A percentile compares a stretch with the other conserved stretches of the same genome.
phyloP scores from a whole-genome alignment of 2,329 filamentous ascomycete species.

The Xylariaceae sp. region DNA sequence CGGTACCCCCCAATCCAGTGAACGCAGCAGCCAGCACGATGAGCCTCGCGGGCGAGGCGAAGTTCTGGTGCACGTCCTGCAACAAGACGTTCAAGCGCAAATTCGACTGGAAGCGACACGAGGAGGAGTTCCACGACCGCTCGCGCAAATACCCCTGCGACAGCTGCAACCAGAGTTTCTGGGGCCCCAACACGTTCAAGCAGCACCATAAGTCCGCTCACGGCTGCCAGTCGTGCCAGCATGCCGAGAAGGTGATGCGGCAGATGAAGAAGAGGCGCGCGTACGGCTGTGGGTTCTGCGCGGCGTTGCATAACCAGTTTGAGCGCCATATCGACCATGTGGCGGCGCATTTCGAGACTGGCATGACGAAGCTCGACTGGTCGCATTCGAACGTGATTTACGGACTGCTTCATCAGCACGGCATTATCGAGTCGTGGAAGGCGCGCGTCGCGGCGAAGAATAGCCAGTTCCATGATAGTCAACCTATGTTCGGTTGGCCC shows the following conservation, averaged over 20 bases:
- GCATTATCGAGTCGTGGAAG: conserved; percentile 58
- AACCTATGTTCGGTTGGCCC: conserved; percentile 57
- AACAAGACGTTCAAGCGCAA: conserved; percentile 64
- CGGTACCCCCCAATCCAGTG: no score
- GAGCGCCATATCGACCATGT: conserved; percentile 65
- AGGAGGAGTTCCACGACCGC: conserved; percentile 65
- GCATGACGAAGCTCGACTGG: conserved; percentile 60
- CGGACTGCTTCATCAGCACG: conserved; percentile 60
- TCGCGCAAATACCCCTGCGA: conserved; percentile 64
- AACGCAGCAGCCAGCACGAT: neutral
- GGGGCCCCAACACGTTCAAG: conserved; percentile 63
- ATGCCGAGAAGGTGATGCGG: conserved; percentile 58
- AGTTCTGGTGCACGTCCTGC: conserved; percentile 41
- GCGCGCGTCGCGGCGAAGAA: conserved; percentile 44
- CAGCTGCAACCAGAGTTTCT: conserved; percentile 63
- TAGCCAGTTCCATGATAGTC: conserved; percentile 42
- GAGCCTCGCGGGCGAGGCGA: conserved; percentile 24
- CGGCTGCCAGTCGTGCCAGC: conserved; percentile 59
- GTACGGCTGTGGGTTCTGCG: conserved; percentile 66
- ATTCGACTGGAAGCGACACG: conserved; percentile 65
- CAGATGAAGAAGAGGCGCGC: conserved; percentile 60
- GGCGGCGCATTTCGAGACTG: conserved; percentile 60
- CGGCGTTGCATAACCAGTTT: conserved; percentile 55
- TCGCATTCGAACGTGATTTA: conserved; percentile 65
- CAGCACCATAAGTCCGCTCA: conserved; percentile 63